Evolutionary conservation across 352 stramenopile genomes (phyloP), one percentile per base, ranked within the genome.

Genomic region (Globisporangium echinulatum): DNA sequence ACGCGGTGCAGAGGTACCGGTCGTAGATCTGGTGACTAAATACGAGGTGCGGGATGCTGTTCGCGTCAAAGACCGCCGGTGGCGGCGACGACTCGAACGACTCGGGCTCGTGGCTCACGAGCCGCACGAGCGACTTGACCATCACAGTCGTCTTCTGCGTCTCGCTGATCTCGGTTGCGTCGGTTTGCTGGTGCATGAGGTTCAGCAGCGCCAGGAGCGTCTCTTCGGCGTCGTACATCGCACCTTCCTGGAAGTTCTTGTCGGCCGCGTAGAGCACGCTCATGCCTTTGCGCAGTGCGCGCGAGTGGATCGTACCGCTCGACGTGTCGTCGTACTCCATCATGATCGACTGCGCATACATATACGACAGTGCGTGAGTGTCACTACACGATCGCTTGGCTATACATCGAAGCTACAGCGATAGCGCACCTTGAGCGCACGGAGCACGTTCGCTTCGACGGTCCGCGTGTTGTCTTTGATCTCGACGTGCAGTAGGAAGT

Each of bases 21-120:
- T 92, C 82, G 70, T 94, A 92, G 62, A 94, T 91, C 61, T 94
- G 85, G 64, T 94, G 82, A 50, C 75, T 89, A 61, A 94, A 94
- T 56, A 94, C 85, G 56, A 91, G 63, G 61, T 94, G 85, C 50
- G 85, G 82, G 62, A 94, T 94, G 60, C 80, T 91, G 66, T 94
- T 90, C 50, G 88, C 77, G 54, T 94, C 85, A 59, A 91, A 94
- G 33, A 90, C 80, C 6, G 82, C 79, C 49, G 82, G 71, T 3
- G 17, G 78, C 82, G 49, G 88, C 79, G 53, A 5, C 79, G 53
- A 8, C 17, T 50, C 57, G 13, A 48, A 15, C 15, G 56, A 25
- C n/a, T 82, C 80, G 14, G 68, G 68, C 38, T 91, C 82, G 19
- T 78, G 65, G 54, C 82, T 90, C 48, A 89, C 76, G 52, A 90